Base-by-base conservation (phyloP, 1,284 basidiomycete genomes). In the Ceratobasidium sp. region DNA sequence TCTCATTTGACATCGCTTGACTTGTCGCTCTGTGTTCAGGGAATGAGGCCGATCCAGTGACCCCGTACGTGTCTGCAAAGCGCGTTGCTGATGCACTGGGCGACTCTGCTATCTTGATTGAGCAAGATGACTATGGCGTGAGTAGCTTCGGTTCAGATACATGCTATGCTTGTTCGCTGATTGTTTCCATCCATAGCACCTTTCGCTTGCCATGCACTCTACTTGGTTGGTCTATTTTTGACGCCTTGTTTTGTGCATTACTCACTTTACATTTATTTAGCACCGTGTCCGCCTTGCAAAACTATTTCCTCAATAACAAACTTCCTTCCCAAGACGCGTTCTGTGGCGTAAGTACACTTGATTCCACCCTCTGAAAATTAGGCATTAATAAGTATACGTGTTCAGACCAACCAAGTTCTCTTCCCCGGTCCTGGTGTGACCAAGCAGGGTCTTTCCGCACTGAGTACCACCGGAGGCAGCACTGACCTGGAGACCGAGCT, bases 51-150 rank as follows among this genome's bases (percentile, higher is more conserved):
- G 73, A 73, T 46, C 73, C 73, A 5, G 32, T 73, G 14, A 74
- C 73, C 7, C 73, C 73, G 18, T 63, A 32, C 50, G 18, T 49
- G 7, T 57, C 54, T 21, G 73, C 73, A 7, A 66, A 73, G 38
- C 16, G n/a, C 13, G 73, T 74, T 9, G 72, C 73, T 14, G 62
- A 73, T 41, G 54, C 63, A 4, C 46, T 73, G 1, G 67, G 73
- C 7, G 63, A 73, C 28, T 63, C 55, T 38, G 73, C 73, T n/a
- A 13, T 66, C 14, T 38, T 73, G 30, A 52, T 74, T n/a, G 63
- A 73, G 59, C 59, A 71, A 28, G 59, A 73, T 44, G 71, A 58
- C 28, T 73, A 63, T 58, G 73, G 73, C 6, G 70, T 72, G 49
- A 47, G 57, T 61, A 18, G 21, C 11, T 11, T 35, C 9, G 5